These are phyloP conservation scores for Hypoxylon sp. DNA, from an alignment of 2,329 filamentous ascomycete genomes.

Conservation along the genomic window DNA sequence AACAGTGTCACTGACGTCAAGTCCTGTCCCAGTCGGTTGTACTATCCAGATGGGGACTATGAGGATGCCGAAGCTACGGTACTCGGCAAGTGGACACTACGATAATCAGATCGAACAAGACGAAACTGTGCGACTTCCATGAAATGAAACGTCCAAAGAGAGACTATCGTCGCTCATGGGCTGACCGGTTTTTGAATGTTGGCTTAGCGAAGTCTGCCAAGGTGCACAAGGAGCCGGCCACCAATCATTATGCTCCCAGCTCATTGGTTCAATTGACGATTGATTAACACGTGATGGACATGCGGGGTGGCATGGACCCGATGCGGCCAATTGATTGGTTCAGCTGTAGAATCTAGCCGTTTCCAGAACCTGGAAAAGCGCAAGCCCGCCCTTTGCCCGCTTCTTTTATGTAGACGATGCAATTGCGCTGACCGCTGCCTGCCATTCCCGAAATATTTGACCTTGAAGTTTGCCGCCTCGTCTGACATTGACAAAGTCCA, in stretches of 20 bases:
- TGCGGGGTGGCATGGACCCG: constrained; percentile 37
- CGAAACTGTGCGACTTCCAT: constrained; percentile 24
- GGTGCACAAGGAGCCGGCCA: constrained; percentile 19
- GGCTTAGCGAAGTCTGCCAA: constrained; percentile 26
- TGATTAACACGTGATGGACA: constrained; percentile 43
- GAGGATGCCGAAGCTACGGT: constrained; percentile 4
- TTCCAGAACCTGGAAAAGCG: constrained; percentile 38
- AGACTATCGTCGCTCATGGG: constrained; percentile 18
- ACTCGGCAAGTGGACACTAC: neutral
- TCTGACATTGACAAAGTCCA: constrained; percentile 26
- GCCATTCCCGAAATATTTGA: constrained; percentile 30
- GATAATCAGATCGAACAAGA: constrained; percentile 23
- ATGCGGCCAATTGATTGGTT: constrained; percentile 26
- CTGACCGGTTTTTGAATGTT: constrained; percentile 26
- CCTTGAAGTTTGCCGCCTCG: constrained; percentile 26
- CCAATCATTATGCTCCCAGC: constrained; percentile 39
- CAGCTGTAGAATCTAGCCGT: constrained; percentile 33
- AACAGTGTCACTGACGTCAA: neutral
- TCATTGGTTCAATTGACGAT: constrained; percentile 39
- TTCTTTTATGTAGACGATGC: constrained; percentile 25
- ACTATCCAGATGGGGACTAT: constrained; percentile 14
- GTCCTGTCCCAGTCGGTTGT: constrained; percentile 9
- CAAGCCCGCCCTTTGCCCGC: constrained; percentile 10
- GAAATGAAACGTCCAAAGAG: constrained; percentile 17
- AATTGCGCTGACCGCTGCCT: constrained; percentile 37